Base-by-base conservation (phyloP, 148 eudicot species). In the Heliosperma pusillum region DNA sequence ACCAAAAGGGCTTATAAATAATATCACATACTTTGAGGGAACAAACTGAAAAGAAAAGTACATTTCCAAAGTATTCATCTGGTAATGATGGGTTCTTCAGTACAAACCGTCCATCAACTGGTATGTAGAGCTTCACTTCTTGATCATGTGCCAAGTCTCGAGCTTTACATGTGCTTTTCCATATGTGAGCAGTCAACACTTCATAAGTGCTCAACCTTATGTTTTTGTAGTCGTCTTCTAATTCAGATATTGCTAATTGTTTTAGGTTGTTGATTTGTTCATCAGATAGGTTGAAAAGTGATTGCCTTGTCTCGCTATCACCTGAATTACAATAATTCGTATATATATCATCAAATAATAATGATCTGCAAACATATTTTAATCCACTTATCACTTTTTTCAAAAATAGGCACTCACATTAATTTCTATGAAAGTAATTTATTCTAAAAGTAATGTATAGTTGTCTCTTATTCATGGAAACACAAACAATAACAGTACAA, bases 121-220 rank as follows among this genome's bases (percentile, higher is more conserved):
- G 83, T 36, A 83, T 83, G 73, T 80, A 83, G 22, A 83, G 78
- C 22, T 76, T 83, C 5, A 79, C 82, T 5, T 61, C 65, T 66
- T 80, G 79, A 22, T 77, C 86, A 4, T 65, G 17, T 7, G 71
- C 21, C 20, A 83, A 42, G 19, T 77, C 45, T 0, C 86, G 73
- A 0, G 78, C 83, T 19, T 64, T 77, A 56, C 86, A 80, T 12
- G 73, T 66, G 21, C 76, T 45, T 11, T 79, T 79, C 86, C 83
- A 77, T 16, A 83, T 72, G 55, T 80, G 86, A 10, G 77, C 83
- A 1, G 86, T 80, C 1, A 83, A 59, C 53, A 83, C 74, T 58
- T 80, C 81, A 2, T 70, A 83, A 5, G 83, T 77, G 24, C 81
- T 83, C 8, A 72, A 22, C 13, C 25, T 71, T 57, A 44, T 63